Conservation (phyloP, 179 eudicot species). For the Sideroxylon spinosum region DNA sequence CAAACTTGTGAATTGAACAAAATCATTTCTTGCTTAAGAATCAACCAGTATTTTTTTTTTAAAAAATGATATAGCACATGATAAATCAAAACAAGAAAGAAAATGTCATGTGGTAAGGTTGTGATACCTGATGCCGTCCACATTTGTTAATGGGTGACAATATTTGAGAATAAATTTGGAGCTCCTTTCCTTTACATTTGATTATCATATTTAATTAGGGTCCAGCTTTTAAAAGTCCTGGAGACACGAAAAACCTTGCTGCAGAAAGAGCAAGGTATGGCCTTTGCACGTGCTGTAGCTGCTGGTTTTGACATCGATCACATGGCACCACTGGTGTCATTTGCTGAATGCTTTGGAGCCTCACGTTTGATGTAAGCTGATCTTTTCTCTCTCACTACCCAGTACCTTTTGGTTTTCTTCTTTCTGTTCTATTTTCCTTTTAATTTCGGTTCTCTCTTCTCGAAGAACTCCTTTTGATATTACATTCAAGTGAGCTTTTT, state of each 20-base stretch:
- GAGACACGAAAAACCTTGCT: conserved; percentile 82
- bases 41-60: too few relatives aligned
- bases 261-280: conserved; percentile 98
- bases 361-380: conserved; percentile 75
- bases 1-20: too few relatives aligned
- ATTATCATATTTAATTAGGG: conserved; percentile 39
- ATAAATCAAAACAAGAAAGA: too few relatives aligned
- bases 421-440: not conserved
- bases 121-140: too few relatives aligned
- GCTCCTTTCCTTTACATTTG: not conserved
- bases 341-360: conserved; percentile 92
- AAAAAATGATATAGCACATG: too few relatives aligned
- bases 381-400: not conserved
- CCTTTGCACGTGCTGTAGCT: conserved; percentile 96
- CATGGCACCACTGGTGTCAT: conserved; percentile 53
- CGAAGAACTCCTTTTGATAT: too few relatives aligned
- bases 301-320: conserved; percentile 85
- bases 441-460: not conserved
- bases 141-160: too few relatives aligned
- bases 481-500: not conserved
- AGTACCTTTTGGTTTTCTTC: not conserved
- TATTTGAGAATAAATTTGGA: too few relatives aligned
- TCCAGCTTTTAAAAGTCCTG: conserved; percentile 76
- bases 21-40: too few relatives aligned
- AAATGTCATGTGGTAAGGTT: too few relatives aligned